Base-by-base conservation (phyloP, 2,329 filamentous ascomycete genomes). In the Fusarium luffae region DNA sequence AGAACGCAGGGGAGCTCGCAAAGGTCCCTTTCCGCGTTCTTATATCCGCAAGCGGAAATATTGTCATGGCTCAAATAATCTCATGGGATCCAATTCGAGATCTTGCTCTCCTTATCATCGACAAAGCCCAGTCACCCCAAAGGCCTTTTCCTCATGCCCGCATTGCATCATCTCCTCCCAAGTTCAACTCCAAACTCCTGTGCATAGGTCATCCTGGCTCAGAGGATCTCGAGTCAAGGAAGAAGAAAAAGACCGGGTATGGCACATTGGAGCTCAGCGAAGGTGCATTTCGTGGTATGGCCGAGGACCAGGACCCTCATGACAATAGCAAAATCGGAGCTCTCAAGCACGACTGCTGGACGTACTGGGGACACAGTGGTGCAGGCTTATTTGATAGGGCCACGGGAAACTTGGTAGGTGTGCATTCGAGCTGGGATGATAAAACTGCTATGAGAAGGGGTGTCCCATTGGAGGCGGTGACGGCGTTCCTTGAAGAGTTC, bases 351-450 rank as follows among this genome's bases (percentile, higher is more conserved):
- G 82, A 84, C 69, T 85, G 83, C 59, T 88, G 85, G 85, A 87
- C 85, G 3, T 88, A 87, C 72, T 87, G 85, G 86, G 85, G 85
- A 2, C 85, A 87, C 71, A 85, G 82, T 23, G 85, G 85, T 5
- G 85, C 85, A 7, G 84, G 83, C 2, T 72, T 88, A 18, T 65
- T 86, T n/a, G 73, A 80, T 18, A 55, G 63, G 30, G 71, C 63
- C n/a, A 77, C 76, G 14, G 83, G 82, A 0, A 69, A 27, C 12
- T 69, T 88, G 57, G 75, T 86, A 1, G 85, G 85, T 3, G 63
- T 88, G 64, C 85, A 88, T 77, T 86, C 84, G 6, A 84, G 81
- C 28, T 88, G 85, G 84, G 84, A 88, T 70, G 84, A 86, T 23
- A 62, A 82, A 66, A 86, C 83, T 11, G 81, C 78, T 0, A 85